phyloP scores from a whole-genome alignment of 106 monocot species.

The Acorus gramineus region DNA sequence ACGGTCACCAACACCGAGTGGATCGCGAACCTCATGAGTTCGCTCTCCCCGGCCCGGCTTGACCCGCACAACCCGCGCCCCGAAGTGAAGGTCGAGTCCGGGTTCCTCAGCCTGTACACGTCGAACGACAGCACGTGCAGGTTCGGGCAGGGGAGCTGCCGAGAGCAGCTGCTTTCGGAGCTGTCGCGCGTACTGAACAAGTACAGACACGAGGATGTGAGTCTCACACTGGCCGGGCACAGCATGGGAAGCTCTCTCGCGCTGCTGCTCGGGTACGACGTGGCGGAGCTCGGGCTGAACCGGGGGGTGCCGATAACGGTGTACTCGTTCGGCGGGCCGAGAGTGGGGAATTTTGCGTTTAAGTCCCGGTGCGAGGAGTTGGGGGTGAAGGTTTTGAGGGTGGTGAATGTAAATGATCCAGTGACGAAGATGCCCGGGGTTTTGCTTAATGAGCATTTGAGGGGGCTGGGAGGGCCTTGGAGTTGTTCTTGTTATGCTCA shows the following conservation, averaged over 20 bases:
- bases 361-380: conserved; percentile 49
- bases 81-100: too few relatives aligned
- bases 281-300: conserved; percentile 52
- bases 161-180: conserved; percentile 45
- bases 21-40: too few relatives aligned
- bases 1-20: too few relatives aligned
- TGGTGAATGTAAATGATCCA: conserved; percentile 56
- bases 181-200: conserved; percentile 18
- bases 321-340: conserved; percentile 50
- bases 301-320: conserved; percentile 22
- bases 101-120: too few relatives aligned
- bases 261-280: conserved; percentile 43
- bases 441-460: conserved; percentile 30
- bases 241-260: conserved; percentile 71
- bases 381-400: conserved; percentile 58
- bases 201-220: conserved; percentile 25
- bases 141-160: conserved; percentile 37
- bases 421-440: conserved; percentile 55
- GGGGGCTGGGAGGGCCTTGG: conserved; percentile 18
- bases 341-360: conserved; percentile 53
- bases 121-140: conserved; percentile 1
- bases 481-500: conserved; percentile 42
- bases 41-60: too few relatives aligned
- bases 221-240: conserved; percentile 56
- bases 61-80: too few relatives aligned